Evolutionary conservation across 106 monocot genomes (phyloP), one percentile per base, ranked within the genome.

Genomic region (Platanthera guangdongensis): DNA sequence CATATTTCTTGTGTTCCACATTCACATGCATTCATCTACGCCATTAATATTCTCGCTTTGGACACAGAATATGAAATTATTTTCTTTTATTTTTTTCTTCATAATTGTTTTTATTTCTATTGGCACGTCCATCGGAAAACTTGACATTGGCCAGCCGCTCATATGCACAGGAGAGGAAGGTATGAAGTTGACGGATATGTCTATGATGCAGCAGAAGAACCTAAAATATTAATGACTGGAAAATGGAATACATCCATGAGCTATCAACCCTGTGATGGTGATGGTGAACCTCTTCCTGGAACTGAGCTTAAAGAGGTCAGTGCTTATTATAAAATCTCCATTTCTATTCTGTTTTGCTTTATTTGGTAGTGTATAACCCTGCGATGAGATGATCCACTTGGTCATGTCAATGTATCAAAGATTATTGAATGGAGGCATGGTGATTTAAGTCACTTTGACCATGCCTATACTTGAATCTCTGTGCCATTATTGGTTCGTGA

Each of bases 141-240:
- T 67, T 67, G 30, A 67, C n/a, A 10, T 48, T 9, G 55, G 59
- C 3, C 9, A 18, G 39, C 54, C 68, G n/a, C 13, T 18, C 18
- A 30, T 75, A 19, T 55, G 53, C 10, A 22, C 83, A 99, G 97
- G 50, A 79, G 84, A 79, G 94, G 91, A 47, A 84, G 97, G 47
- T 94, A 94, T 74, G 97, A 99, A 84, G 88, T 99, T 18, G 97
- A 99, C 84, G 97, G 97, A 32, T 99, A 92, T 80, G 94, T 94
- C 28, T 99, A 99, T 80, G 84, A 86, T 84, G 77, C 97, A 57
- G 75, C 57, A 25, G 97, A 99, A 74, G 94, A 99, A 83, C 97
- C 97, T 13, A 91, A 92, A 76, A 81, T 99, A 59, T 49, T 99
- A 69, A 88, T 99, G 81, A 92, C 97, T 62, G 97, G 97, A 14